A percentile compares a stretch with the other conserved stretches of the same genome.
Evolutionary conservation across 495 filamentous ascomycete genomes (phyloP).

Genomic region (Massariosphaeria phaeospora): DNA sequence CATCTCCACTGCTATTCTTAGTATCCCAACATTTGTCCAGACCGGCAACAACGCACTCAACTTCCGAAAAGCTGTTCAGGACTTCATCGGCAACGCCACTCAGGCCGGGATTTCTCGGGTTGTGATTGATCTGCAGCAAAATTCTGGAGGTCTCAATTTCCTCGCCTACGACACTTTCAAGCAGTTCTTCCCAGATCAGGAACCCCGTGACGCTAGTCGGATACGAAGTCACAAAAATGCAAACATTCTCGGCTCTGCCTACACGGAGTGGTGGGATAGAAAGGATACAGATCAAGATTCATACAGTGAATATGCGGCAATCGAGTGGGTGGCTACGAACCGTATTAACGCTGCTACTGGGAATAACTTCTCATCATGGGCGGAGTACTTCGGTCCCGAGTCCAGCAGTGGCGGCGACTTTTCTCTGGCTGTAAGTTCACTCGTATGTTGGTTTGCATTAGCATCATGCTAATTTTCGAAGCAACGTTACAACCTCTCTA

Average conservation of each 20-base stretch:
- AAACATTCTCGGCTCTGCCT: constrained; percentile 14
- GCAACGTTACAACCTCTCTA: constrained; percentile 50
- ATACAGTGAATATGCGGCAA: constrained; percentile 25
- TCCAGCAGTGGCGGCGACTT: constrained; percentile 44
- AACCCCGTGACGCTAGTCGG: constrained; percentile 19
- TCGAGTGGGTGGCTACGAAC: constrained; percentile 45
- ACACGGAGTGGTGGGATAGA: constrained; percentile 30
- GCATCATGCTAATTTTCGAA: constrained; percentile 41
- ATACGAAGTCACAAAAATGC: constrained; percentile 13
- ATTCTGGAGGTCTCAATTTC: constrained; percentile 12
- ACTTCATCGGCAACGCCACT: constrained; percentile 44
- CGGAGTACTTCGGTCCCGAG: constrained; percentile 50
- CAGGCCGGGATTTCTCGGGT: constrained; percentile 35
- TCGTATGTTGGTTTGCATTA: constrained; percentile 45
- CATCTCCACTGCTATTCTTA: constrained; percentile 45
- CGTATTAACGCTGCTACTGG: constrained; percentile 45
- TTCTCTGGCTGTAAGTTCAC: constrained; percentile 49
- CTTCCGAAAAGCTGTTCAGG: constrained; percentile 40
- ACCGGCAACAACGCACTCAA: constrained; percentile 34
- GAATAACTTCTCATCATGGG: constrained; percentile 50
- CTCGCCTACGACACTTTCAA: constrained; percentile 21
- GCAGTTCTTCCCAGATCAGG: constrained; percentile 15
- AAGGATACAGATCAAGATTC: constrained; percentile 1
- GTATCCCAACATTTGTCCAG: constrained; percentile 48
- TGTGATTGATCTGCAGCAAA: constrained; percentile 30